Evolutionary conservation across 2,329 filamentous ascomycete species (phyloP), one percentile per base, ranked within the genome.

Genomic region (Penicillium sp.): DNA sequence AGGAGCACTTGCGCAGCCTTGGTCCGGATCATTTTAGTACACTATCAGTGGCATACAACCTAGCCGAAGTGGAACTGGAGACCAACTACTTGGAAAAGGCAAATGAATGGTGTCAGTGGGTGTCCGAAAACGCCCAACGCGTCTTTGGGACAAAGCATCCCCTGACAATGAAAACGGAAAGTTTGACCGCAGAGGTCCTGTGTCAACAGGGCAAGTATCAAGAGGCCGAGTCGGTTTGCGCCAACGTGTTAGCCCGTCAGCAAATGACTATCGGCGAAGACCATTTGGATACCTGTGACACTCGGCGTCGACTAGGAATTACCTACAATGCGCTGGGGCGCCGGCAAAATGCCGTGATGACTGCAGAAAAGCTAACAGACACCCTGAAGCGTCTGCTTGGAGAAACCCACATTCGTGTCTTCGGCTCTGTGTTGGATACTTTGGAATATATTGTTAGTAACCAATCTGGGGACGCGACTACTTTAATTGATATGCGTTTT

Each of bases 261-360:
- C 70, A 72, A 43, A 72, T 72, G 62, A 65, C 58, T 9, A 67
- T 72, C 21, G 70, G 70, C 15, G 70, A 72, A 40, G 66, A 70
- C 13, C 68, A 70, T 39, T 31, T 70, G 9, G 68, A 71, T 39
- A 72, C 68, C 2, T 57, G 70, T 21, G 64, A 66, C 0, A 72
- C 70, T 2, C 68, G 70, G 2, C 65, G 68, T 13, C 68, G 70
- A 5, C 45, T 72, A 4, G 67, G 61, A 1, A 38, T 59, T 45
- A 62, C 68, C 1, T 70, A 71, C 27, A 61, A 59, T 33, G 36
- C 46, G 1, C 59, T 71, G 5, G 55, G 58, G 7, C 64, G 66
- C 25, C 64, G 63, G 7, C 48, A 63, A 13, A 68, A 69, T 21
- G 67, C 68, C 2, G 55, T 71, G 2, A 54, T 59, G 38, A 65